phyloP scores from a whole-genome alignment of 2,329 filamentous ascomycete genomes.

The Penicillium sp. region DNA sequence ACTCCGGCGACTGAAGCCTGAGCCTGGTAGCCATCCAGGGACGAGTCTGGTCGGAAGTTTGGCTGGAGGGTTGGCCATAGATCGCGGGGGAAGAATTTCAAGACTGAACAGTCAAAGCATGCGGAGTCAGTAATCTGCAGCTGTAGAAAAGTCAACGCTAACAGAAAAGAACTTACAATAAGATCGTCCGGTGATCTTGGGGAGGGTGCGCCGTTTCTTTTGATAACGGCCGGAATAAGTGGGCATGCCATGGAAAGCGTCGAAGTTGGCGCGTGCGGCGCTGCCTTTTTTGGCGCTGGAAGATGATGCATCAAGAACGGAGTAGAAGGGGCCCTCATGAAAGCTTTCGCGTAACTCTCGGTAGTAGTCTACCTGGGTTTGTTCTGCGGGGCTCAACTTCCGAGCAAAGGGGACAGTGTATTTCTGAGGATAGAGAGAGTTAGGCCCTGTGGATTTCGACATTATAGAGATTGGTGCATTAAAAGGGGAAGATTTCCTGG shows the following conservation, averaged over 20 bases:
- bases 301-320: conserved; percentile 46
- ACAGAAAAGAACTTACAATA: conserved; percentile 47
- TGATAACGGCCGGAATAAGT: conserved; percentile 59
- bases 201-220: conserved; percentile 55
- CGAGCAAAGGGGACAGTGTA: conserved; percentile 36
- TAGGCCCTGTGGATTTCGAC: background rate
- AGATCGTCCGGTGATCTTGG: conserved; percentile 52
- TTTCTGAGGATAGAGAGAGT: conserved; percentile 27
- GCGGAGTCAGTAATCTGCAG: background rate
- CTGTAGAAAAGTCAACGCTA: background rate
- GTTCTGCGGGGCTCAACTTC: conserved; percentile 43
- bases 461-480: background rate
- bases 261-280: conserved; percentile 49
- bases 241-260: conserved; percentile 61
- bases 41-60: conserved; percentile 37
- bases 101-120: conserved; percentile 38
- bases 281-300: conserved; percentile 44
- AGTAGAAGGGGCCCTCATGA: conserved; percentile 60
- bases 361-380: conserved; percentile 49
- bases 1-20: conserved; percentile 17
- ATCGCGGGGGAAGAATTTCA: conserved; percentile 59
- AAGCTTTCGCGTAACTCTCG: conserved; percentile 53
- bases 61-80: conserved; percentile 55
- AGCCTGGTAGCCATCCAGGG: conserved; percentile 29
- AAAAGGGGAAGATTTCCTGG: background rate